Evolutionary conservation across 345 rosid genomes (phyloP).

Genomic region (Brassica juncea): DNA sequence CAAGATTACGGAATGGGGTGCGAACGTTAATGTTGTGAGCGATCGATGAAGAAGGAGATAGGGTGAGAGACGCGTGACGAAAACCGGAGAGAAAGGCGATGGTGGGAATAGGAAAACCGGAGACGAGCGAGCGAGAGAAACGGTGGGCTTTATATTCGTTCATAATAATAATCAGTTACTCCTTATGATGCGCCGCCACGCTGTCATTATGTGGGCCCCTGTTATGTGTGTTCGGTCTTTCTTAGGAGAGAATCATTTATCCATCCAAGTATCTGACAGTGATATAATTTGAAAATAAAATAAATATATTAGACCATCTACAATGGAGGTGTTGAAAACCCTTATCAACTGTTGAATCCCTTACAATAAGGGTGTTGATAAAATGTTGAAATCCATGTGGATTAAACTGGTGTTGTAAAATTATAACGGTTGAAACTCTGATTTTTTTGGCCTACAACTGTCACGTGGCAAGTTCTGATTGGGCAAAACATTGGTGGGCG

Average conservation of each 20-base stretch:
- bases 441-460: no score
- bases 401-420: no score
- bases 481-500: no score
- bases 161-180: no score
- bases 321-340: no score
- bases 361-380: no score
- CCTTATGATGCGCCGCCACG: constrained; percentile 14
- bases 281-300: background rate
- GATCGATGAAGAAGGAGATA: background rate
- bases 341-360: no score
- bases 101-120: background rate
- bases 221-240: background rate
- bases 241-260: background rate
- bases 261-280: background rate
- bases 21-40: background rate
- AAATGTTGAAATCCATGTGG: no score
- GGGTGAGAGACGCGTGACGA: constrained; percentile 9
- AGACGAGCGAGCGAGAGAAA: background rate
- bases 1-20: constrained; percentile 5
- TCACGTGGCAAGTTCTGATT: no score
- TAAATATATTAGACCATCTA: background rate
- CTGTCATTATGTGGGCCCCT: constrained; percentile 25
- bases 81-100: background rate
- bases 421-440: no score
- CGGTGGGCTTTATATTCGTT: constrained; percentile 17